Base-by-base conservation (phyloP, 1,284 basidiomycete genomes). In the Wolfiporia cocos region DNA sequence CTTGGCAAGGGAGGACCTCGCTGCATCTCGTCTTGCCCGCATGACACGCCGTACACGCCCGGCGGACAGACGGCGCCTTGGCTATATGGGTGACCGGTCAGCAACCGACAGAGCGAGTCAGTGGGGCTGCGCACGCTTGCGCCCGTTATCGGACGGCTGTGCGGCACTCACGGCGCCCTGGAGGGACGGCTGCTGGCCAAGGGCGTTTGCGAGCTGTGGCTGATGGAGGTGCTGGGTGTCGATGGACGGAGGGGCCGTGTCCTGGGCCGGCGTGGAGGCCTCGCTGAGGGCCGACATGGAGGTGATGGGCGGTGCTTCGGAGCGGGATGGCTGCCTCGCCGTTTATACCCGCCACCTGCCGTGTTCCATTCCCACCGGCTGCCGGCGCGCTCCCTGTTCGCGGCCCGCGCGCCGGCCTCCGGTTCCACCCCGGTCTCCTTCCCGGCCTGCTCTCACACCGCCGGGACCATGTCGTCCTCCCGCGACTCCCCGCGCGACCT, bases 11-110 rank as follows among this genome's bases (percentile, higher is more conserved):
- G 19, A 87, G 69, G 28, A 77, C 75, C 62, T 87, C 84, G 52
- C 81, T 86, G 54, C 84, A 87, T 51, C 85, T 68, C 9, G 84
- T 87, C 64, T 87, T 87, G 39, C 85, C 84, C 40, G 81, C 67
- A 62, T 87, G 85, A 63, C 84, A 87, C n/a, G 84, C 80, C 34
- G 77, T 74, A 50, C 83, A 86, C 0, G 83, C 83, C 50, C 84
- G 71, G 50, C 83, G 76, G 39, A 86, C 83, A 32, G 83, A 86
- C 34, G 83, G 83, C 35, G 78, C 81, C 63, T 86, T 86, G 47
- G 81, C 83, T 85, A 34, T 50, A 36, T 50, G 40, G n/a, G 18
- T 20, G 52, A 38, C 46, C 47, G 45, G 29, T 53, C 38, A 52
- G 50, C 37, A 35, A 41, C 49, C 48, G 46, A 35, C 46, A 36